Evolutionary conservation across 257 asterid genomes (phyloP).

Genomic region (Solanum bulbocastanum): DNA sequence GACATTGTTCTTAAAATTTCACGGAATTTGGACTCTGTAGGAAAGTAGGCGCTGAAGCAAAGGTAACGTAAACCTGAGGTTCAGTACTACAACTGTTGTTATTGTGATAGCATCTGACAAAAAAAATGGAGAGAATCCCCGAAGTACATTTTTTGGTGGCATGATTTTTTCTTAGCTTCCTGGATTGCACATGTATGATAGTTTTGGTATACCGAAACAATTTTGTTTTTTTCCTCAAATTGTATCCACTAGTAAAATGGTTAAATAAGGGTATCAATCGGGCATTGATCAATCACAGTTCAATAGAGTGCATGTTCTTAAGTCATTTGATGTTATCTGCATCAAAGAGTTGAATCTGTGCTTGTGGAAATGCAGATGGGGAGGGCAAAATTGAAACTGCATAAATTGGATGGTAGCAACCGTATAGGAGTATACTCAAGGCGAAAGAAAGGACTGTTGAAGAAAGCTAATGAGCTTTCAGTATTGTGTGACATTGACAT

Average conservation of each 20-base stretch:
- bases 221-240: background rate
- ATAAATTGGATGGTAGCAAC: background rate
- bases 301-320: background rate
- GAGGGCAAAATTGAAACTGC: background rate
- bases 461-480: constrained; percentile 8
- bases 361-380: constrained; percentile 2
- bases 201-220: background rate
- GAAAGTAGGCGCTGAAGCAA: background rate
- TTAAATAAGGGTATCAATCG: background rate
- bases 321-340: background rate
- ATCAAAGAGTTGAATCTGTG: background rate
- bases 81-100: background rate
- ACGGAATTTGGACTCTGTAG: background rate
- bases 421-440: constrained; percentile 1
- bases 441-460: constrained; percentile 4
- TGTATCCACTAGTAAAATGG: background rate
- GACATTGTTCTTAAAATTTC: background rate
- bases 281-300: background rate
- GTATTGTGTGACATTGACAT: constrained; percentile 3
- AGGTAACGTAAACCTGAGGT: background rate
- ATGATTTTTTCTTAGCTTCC: background rate
- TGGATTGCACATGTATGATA: background rate
- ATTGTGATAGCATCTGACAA: background rate
- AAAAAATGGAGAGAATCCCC: background rate
- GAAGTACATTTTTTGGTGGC: background rate